Percentiles rank a stretch among this genome's conserved stretches.
Evolutionary conservation across 345 rosid genomes (phyloP).

Genomic region (Eucalyptus albens): DNA sequence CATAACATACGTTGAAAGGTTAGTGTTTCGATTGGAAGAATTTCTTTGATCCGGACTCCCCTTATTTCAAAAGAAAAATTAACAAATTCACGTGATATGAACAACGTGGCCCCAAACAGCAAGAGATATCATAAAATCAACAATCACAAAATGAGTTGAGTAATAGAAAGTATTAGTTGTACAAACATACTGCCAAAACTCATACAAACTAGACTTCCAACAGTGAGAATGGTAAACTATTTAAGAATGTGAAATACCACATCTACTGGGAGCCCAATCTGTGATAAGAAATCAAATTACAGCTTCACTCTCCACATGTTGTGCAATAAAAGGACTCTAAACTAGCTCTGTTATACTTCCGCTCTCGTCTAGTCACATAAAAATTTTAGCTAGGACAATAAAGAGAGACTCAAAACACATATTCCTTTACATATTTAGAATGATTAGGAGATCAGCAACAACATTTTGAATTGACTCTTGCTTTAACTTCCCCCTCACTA

Average conservation of each 20-base stretch:
- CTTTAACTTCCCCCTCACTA: not conserved
- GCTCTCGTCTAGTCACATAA: too few relatives aligned
- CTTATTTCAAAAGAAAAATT: not conserved
- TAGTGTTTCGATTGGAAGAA: not conserved
- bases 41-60: not conserved
- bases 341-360: not conserved
- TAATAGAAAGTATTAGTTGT: not conserved
- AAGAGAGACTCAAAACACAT: not conserved
- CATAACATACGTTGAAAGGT: not conserved
- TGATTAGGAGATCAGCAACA: not conserved
- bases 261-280: too few relatives aligned
- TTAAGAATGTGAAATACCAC: not conserved
- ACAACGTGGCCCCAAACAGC: not conserved
- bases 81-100: not conserved
- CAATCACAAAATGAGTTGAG: not conserved
- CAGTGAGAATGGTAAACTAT: not conserved
- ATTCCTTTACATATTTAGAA: not conserved
- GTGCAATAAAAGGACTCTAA: not conserved
- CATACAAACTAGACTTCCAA: not conserved
- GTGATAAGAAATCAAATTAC: too few relatives aligned
- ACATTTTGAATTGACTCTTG: not conserved
- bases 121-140: not conserved
- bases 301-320: not conserved
- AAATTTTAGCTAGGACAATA: not conserved
- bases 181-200: not conserved